A percentile compares a stretch with the other conserved stretches of the same genome.
Conservation (phyloP, 2,329 filamentous ascomycete species). For the Teratosphaeria epicoccoides region DNA sequence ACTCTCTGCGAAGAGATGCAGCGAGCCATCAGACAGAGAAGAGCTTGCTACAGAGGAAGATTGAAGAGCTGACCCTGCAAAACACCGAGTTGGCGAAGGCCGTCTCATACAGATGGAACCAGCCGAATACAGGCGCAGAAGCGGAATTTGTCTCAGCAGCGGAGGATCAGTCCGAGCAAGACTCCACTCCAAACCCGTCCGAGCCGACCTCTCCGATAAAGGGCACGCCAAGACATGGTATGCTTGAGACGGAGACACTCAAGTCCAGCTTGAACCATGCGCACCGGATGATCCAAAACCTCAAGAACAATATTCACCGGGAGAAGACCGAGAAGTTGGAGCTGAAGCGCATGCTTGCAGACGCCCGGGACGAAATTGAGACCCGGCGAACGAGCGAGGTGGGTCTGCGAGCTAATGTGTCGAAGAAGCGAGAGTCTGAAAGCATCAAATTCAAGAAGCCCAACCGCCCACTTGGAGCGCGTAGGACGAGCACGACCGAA, state of each 20-base stretch:
- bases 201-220: conserved; percentile 86
- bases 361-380: conserved; percentile 85
- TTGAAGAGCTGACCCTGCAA: conserved; percentile 78
- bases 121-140: conserved; percentile 16
- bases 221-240: conserved; percentile 77
- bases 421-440: conserved; percentile 48
- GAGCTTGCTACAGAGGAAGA: conserved; percentile 65
- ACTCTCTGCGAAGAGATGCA: conserved; percentile 69
- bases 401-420: conserved; percentile 33
- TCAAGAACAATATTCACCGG: conserved; percentile 88
- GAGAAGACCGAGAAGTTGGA: conserved; percentile 99
- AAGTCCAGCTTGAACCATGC: conserved; percentile 91
- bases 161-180: conserved; percentile 43
- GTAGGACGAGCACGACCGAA: conserved; percentile 65
- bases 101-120: conserved; percentile 57
- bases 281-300: conserved; percentile 89
- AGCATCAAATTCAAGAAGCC: conserved; percentile 67
- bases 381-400: conserved; percentile 38
- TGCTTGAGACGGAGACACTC: conserved; percentile 89
- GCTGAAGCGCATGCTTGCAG: conserved; percentile 86
- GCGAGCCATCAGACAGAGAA: conserved; percentile 70
- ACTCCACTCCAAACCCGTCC: conserved; percentile 71
- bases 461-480: conserved; percentile 62
- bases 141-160: conserved; percentile 49
- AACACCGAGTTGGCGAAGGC: conserved; percentile 85